phyloP scores from a whole-genome alignment of 2,329 filamentous ascomycete species.

The Sclerotinia sclerotiorum region DNA sequence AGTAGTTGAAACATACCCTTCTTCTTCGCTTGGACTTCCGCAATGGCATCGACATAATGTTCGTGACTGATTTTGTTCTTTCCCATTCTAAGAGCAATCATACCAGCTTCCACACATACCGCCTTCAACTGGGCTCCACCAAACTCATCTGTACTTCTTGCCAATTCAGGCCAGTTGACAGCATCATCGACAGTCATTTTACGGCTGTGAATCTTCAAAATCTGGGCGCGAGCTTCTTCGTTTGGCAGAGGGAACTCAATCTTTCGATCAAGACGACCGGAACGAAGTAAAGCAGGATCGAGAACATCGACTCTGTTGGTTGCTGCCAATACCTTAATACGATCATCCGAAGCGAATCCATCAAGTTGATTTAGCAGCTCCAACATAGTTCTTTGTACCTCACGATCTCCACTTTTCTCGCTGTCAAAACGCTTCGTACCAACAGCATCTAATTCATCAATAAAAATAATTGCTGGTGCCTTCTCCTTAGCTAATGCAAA shows the following conservation, averaged over 20 bases:
- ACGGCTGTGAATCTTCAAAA: slow-evolving; percentile 92
- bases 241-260: slow-evolving; percentile 98
- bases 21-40: slow-evolving; percentile 93
- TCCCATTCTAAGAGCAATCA: slow-evolving; percentile 94
- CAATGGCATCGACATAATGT: slow-evolving; percentile 97
- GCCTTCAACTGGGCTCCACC: slow-evolving; percentile 97
- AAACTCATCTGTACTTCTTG: slow-evolving; percentile 96
- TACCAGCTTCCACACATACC: slow-evolving; percentile 96
- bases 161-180: slow-evolving; percentile 95
- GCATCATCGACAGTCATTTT: slow-evolving; percentile 96
- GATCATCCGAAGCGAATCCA: slow-evolving; percentile 93
- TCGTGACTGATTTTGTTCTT: slow-evolving; percentile 97
- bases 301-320: slow-evolving; percentile 94
- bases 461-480: slow-evolving; percentile 98
- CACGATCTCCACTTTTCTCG: slow-evolving; percentile 95
- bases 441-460: slow-evolving; percentile 97
- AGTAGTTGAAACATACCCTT: slow-evolving; percentile 29
- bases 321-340: slow-evolving; percentile 92
- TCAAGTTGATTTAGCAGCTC: slow-evolving; percentile 98
- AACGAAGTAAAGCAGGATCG: slow-evolving; percentile 86
- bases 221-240: slow-evolving; percentile 95
- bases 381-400: slow-evolving; percentile 98
- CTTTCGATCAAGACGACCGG: slow-evolving; percentile 90
- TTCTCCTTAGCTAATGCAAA: slow-evolving; percentile 98
- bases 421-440: slow-evolving; percentile 99